Evolutionary conservation across 306 rosid species (phyloP).

Genomic region (Malus orientalis): DNA sequence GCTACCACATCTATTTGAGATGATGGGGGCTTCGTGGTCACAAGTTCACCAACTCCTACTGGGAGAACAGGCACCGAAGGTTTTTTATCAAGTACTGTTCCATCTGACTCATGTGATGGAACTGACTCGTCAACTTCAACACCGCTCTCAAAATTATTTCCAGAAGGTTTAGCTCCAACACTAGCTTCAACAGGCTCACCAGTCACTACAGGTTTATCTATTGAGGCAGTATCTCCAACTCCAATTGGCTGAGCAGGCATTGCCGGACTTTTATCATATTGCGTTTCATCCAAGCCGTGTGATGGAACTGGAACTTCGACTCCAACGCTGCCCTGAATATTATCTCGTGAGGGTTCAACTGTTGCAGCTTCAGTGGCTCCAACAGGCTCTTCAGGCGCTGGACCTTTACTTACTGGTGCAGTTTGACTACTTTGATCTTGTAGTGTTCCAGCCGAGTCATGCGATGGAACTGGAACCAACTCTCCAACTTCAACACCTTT

Average conservation of each 20-base stretch:
- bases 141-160: background rate
- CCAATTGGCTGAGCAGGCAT: background rate
- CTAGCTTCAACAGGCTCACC: background rate
- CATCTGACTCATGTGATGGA: slow-evolving; percentile 4
- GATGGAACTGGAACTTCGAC: background rate
- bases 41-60: slow-evolving; percentile 8
- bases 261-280: background rate
- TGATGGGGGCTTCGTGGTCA: background rate
- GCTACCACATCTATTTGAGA: background rate
- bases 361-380: slow-evolving; percentile 1
- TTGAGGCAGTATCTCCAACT: background rate
- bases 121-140: slow-evolving; percentile 9
- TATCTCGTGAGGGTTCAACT: background rate
- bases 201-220: slow-evolving; percentile 4
- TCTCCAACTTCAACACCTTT: background rate
- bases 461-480: background rate
- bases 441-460: background rate
- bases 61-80: slow-evolving; percentile 6
- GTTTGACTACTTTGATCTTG: background rate
- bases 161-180: background rate
- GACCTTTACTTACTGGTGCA: background rate
- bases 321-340: background rate
- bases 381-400: slow-evolving; percentile 3
- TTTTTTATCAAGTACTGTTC: slow-evolving; percentile 4
- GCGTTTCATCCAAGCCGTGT: background rate